Evolutionary conservation across 331 rosid genomes (phyloP).

Genomic region (Quercus phellos): DNA sequence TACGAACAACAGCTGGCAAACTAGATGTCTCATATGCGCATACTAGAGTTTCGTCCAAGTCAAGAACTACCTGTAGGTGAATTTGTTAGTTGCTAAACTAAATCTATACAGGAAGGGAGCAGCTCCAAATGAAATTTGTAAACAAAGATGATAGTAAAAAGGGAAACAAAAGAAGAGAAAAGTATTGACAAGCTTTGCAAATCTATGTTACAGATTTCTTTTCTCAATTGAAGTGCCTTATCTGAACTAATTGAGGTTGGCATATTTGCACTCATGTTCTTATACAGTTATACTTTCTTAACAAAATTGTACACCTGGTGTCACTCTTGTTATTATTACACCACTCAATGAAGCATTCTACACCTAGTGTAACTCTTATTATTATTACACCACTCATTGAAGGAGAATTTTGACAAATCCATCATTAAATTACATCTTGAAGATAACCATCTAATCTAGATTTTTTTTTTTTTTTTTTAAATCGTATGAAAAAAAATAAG

Average conservation of each 20-base stretch:
- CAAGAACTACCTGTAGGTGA: conserved; percentile 77
- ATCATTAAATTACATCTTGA: no score
- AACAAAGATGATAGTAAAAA: not conserved
- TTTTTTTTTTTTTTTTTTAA: no score
- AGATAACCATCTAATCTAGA: no score
- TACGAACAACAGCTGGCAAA: conserved; percentile 56
- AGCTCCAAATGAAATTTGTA: not conserved
- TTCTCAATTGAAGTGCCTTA: not conserved
- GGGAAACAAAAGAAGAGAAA: not conserved
- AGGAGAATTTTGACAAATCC: no score
- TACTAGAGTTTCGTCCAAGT: conserved; percentile 85
- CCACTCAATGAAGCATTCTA: not conserved
- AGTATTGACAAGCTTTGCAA: not conserved
- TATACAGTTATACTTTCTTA: not conserved
- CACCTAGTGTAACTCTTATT: not conserved
- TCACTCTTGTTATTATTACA: no score
- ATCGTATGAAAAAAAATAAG: no score
- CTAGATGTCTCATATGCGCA: conserved; percentile 85
- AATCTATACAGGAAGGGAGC: not conserved
- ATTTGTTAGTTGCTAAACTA: not conserved
- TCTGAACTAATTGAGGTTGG: not conserved
- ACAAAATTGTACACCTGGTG: not conserved
- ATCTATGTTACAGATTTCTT: not conserved
- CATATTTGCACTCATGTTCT: not conserved
- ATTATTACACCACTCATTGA: no score